Evolutionary conservation across 768 basidiomycete species (phyloP).

Genomic region (Candolleomyces efflorescens): DNA sequence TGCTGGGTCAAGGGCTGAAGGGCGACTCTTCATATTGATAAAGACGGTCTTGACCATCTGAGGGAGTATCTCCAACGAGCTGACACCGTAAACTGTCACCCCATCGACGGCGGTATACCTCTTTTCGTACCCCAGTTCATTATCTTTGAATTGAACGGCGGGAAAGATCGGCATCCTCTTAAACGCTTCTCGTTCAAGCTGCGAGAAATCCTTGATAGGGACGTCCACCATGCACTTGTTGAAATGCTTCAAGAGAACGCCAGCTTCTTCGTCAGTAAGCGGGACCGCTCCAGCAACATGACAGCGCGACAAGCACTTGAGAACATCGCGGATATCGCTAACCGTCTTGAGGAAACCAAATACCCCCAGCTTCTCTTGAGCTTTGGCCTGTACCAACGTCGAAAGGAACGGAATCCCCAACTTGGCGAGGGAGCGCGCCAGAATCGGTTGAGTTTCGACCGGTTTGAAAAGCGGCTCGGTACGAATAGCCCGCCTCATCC

Average conservation of each 20-base stretch:
- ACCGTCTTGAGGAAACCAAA: not conserved
- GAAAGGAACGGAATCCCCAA: not conserved
- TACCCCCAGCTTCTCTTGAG: not conserved
- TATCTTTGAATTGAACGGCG: conserved; percentile 15
- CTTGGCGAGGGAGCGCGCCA: not conserved
- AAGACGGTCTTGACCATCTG: not conserved
- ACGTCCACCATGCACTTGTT: not conserved
- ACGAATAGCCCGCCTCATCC: not conserved
- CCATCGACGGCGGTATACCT: not conserved
- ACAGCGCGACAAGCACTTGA: not conserved
- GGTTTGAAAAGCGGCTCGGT: not conserved
- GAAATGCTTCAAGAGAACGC: not conserved
- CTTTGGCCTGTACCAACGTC: not conserved
- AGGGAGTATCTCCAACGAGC: conserved; percentile 19
- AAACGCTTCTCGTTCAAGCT: not conserved
- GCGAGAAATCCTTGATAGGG: conserved; percentile 7
- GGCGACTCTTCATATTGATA: not conserved
- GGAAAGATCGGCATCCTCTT: conserved; percentile 26
- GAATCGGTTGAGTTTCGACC: not conserved
- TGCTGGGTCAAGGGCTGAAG: not conserved
- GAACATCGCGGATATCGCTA: not conserved
- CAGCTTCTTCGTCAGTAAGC: not conserved
- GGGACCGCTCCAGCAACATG: not conserved
- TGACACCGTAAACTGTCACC: not conserved
- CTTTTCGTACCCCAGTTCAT: not conserved